A percentile compares a stretch with the other conserved stretches of the same genome.
Conservation (phyloP, 164 flowering plant species). For the Berberis thunbergii region DNA sequence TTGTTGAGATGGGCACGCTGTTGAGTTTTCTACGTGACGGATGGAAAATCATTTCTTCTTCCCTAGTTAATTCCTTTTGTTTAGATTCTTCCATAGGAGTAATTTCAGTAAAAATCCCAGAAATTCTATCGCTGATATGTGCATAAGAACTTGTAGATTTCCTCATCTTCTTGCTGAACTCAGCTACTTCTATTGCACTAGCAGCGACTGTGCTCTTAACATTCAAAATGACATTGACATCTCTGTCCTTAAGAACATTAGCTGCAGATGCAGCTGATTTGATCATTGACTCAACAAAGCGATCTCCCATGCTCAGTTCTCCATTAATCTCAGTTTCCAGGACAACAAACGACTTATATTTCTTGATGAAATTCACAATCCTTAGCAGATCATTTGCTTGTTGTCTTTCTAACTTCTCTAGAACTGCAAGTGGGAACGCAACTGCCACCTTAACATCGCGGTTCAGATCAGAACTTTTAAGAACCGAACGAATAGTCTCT, state of each 20-base stretch:
- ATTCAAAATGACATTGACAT: conserved; percentile 28
- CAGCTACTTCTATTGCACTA: conserved; percentile 18
- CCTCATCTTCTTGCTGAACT: conserved; percentile 15
- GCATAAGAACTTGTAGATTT: conserved; percentile 11
- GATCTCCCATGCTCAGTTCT: conserved; percentile 28
- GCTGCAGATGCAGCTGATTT: conserved; percentile 20
- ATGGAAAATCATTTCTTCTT: conserved; percentile 20
- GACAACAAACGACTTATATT: conserved; percentile 21
- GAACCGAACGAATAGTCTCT: conserved; percentile 27
- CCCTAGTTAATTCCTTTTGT: conserved; percentile 19
- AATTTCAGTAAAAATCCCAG: conserved; percentile 24
- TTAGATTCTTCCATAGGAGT: conserved; percentile 15
- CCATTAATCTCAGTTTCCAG: conserved; percentile 21
- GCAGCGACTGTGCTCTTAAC: conserved; percentile 21
- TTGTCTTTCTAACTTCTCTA: conserved; percentile 18
- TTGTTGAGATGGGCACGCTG: conserved; percentile 5
- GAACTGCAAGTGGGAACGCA: conserved; percentile 19
- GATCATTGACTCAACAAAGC: conserved; percentile 18
- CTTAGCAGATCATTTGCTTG: conserved; percentile 15
- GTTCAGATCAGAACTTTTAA: conserved; percentile 18
- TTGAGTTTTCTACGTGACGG: conserved; percentile 33
- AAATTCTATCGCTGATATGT: conserved; percentile 10
- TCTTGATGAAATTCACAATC: conserved; percentile 19
- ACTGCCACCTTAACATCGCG: conserved; percentile 26
- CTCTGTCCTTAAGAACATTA: conserved; percentile 15